Percentiles rank a stretch among this genome's conserved stretches.
These are phyloP conservation scores for Hymenoscyphus fraxineus DNA, from an alignment of 2,329 filamentous ascomycete species.

Conservation along the genomic window DNA sequence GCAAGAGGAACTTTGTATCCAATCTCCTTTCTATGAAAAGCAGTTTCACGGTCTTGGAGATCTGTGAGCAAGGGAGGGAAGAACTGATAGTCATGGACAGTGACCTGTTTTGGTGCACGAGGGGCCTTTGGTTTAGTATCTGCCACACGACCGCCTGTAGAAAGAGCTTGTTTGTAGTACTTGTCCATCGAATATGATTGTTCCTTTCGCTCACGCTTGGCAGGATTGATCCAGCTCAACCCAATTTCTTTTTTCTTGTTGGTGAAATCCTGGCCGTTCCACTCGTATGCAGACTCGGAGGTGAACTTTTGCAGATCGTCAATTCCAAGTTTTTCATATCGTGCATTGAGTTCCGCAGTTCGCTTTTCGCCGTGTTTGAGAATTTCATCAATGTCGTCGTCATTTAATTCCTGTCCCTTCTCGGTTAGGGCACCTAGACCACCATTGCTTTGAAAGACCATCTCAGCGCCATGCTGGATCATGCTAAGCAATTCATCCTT, in stretches of 20 bases:
- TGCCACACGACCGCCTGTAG: slow-evolving; percentile 70
- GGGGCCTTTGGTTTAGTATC: slow-evolving; percentile 93
- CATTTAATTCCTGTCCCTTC: slow-evolving; percentile 62
- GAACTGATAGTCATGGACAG: slow-evolving; percentile 95
- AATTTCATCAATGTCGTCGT: slow-evolving; percentile 89
- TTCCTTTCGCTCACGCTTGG: slow-evolving; percentile 97
- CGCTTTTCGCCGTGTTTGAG: slow-evolving; percentile 81
- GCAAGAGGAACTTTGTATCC: slow-evolving; percentile 88
- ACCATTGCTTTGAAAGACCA: slow-evolving; percentile 77
- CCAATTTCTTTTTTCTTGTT: slow-evolving; percentile 89
- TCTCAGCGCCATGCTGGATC: slow-evolving; percentile 98
- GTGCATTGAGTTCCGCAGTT: slow-evolving; percentile 84
- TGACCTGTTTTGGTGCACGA: slow-evolving; percentile 87
- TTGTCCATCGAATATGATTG: slow-evolving; percentile 98
- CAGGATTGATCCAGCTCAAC: slow-evolving; percentile 94
- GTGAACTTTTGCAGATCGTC: slow-evolving; percentile 98
- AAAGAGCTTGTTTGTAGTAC: slow-evolving; percentile 90
- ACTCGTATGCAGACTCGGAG: slow-evolving; percentile 95
- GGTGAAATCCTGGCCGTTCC: slow-evolving; percentile 96
- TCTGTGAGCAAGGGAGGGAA: slow-evolving; percentile 81
- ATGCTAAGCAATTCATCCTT: slow-evolving; percentile 96
- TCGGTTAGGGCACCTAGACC: slow-evolving; percentile 57
- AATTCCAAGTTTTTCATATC: slow-evolving; percentile 94
- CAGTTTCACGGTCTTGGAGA: slow-evolving; percentile 93
- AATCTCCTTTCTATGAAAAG: slow-evolving; percentile 93